Evolutionary conservation across 2,329 filamentous ascomycete species (phyloP).

Genomic region (Drechslerella dactyloides): DNA sequence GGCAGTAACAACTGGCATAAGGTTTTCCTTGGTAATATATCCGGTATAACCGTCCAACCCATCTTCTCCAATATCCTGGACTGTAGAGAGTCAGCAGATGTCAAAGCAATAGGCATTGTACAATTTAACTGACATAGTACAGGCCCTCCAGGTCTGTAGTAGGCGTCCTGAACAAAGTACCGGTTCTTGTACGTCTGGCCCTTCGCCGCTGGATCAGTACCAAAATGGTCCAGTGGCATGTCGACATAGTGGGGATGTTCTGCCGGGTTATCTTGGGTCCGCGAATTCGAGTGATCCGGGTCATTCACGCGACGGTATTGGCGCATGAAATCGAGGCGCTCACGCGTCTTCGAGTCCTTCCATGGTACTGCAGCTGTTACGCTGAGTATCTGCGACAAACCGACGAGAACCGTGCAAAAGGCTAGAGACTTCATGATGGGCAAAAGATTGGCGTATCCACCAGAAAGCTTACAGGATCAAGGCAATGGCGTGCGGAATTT

Average conservation of each 20-base stretch:
- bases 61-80: conserved; percentile 53
- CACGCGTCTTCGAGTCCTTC: conserved; percentile 21
- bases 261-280: conserved; percentile 6
- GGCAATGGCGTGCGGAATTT: too few relatives aligned
- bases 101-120: not conserved
- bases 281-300: not conserved
- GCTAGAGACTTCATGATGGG: conserved; percentile 15
- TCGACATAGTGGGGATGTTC: conserved; percentile 30
- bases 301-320: conserved; percentile 7
- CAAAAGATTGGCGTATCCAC: not conserved
- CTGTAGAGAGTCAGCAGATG: conserved; percentile 16
- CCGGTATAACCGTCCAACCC: conserved; percentile 24
- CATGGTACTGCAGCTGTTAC: conserved; percentile 14
- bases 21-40: conserved; percentile 24
- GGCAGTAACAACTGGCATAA: conserved; percentile 41
- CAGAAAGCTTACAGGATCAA: too few relatives aligned
- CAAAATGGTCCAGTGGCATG: conserved; percentile 52
- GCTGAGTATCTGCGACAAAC: conserved; percentile 8
- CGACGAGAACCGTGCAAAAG: not conserved
- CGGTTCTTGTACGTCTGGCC: conserved; percentile 48
- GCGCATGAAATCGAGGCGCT: conserved; percentile 8
- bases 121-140: conserved; percentile 51
- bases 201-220: conserved; percentile 15
- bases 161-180: conserved; percentile 53
- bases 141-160: conserved; percentile 52